Percentiles rank a stretch among this genome's conserved stretches.
phyloP scores from a whole-genome alignment of 139 green algal species.

The Ostreobium quekettii region DNA sequence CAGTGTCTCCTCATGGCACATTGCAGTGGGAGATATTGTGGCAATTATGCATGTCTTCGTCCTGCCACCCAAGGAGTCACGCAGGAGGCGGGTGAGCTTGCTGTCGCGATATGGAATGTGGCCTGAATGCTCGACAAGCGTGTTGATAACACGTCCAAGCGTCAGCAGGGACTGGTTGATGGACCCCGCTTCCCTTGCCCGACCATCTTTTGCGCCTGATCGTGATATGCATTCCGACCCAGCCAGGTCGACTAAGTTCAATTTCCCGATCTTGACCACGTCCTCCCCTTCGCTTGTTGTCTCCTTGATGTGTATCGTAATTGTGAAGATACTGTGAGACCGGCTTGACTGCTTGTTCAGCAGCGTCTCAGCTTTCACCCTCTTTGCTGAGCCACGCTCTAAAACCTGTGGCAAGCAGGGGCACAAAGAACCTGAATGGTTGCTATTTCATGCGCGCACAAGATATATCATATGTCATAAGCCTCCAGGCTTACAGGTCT shows the following conservation, averaged over 20 bases:
- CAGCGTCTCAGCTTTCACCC: slow-evolving; percentile 87
- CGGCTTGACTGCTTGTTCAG: slow-evolving; percentile 96
- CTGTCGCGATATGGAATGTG: slow-evolving; percentile 76
- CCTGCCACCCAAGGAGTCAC: slow-evolving; percentile 82
- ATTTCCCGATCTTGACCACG: slow-evolving; percentile 93
- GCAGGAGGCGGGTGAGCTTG: slow-evolving; percentile 95
- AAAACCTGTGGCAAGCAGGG: slow-evolving; percentile 56
- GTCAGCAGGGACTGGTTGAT: slow-evolving; percentile 70
- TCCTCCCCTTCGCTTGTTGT: slow-evolving; percentile 87
- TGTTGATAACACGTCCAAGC: slow-evolving; percentile 70
- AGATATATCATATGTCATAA: no score
- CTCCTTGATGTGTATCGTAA: slow-evolving; percentile 87
- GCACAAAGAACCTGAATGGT: no score
- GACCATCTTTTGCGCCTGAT: slow-evolving; percentile 56
- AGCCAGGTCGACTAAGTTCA: slow-evolving; percentile 98
- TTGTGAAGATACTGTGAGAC: slow-evolving; percentile 84
- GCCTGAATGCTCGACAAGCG: slow-evolving; percentile 37
- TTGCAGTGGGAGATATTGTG: slow-evolving; percentile 85
- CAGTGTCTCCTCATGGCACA: slow-evolving; percentile 89
- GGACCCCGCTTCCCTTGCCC: slow-evolving; percentile 82
- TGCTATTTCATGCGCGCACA: no score
- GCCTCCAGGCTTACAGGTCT: no score
- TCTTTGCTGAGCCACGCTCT: slow-evolving; percentile 76
- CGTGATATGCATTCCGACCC: slow-evolving; percentile 91
- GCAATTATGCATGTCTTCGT: slow-evolving; percentile 72